Base-by-base conservation (phyloP, 2,329 filamentous ascomycete species). In the Cercospora sojina region DNA sequence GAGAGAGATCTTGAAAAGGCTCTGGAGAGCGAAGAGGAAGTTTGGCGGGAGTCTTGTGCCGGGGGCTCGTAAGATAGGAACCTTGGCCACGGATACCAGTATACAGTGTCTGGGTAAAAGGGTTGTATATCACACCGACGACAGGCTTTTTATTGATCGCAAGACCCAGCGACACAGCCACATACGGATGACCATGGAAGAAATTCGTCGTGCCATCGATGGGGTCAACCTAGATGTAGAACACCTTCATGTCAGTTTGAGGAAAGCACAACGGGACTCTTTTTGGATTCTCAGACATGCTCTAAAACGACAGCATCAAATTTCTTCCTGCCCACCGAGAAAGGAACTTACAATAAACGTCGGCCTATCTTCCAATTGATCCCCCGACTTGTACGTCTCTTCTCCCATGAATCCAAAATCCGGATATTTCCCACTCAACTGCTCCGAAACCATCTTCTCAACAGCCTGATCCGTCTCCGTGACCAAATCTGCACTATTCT, bases 191-290 rank as follows among this genome's bases (percentile, higher is more conserved):
- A 20, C 85, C 86, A 79, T 93, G 91, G 56, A 93, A 86, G 75
- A 94, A 93, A 83, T 93, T 93, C 59, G 89, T 92, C 6, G 87
- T 93, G 74, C 90, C 91, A 79, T 94, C 91, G 72, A 94, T 93
- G 53, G 91, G 91, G 77, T 94, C 91, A 13, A 43, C 56, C 53
- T 56, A 16, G 3, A n/a, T n/a, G n/a, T n/a, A n/a, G 3, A 5
- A 10, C 1, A 23, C 3, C 23, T 51, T 3, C 47, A 13, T 23
- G 18, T 23, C 47, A 51, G n/a, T 12, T 5, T 18, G 41, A 47
- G 18, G 5, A 51, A 51, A n/a, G n/a, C n/a, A n/a, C n/a, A n/a
- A n/a, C n/a, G n/a, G n/a, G n/a, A n/a, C n/a, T n/a, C n/a, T n/a
- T n/a, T n/a, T n/a, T n/a, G n/a, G n/a, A n/a, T n/a, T n/a, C n/a